Evolutionary conservation across 345 rosid genomes (phyloP), one percentile per base, ranked within the genome.

Genomic region (Pugionium dolabratum): DNA sequence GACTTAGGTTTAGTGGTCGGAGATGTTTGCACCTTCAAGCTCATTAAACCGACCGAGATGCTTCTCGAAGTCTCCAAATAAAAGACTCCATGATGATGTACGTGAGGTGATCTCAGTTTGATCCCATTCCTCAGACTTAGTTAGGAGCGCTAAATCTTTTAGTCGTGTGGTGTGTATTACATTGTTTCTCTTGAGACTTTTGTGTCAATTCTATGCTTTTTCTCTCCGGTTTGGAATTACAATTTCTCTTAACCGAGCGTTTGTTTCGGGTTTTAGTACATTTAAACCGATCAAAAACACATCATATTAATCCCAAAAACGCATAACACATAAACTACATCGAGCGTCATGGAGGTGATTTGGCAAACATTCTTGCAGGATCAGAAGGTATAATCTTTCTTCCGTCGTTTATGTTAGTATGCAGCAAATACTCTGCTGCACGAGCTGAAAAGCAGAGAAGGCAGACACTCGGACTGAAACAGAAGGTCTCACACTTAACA

Each of bases 311-410:
- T 29, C 52, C 26, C 32, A 18, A 26, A 55, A 54, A 48, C 70
- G 44, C 53, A 18, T 18, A 18, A 18, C 18, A 18, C 18, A 18
- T 18, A 18, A 18, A 18, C 18, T 18, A 18, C 18, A 18, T 18
- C 18, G 18, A 18, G 18, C 87, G 98, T 26, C 98, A 93, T 74
- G 96, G 97, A 1, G 97, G 97, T 28, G 98, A 93, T 74, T 78
- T 93, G 85, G 98, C 97, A n/a, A 93, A 93, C 80, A 77, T 93
- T 47, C 45, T 83, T 29, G 97, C 90, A 2, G 88, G 88, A 62
- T 36, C 86, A 47, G 87, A 90, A 39, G 97, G 98, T 93, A 77
- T 44, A 51, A 25, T n/a, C 6, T 25, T 10, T 59, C 6, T 43
- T 10, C 30, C 7, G 7, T 45, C 9, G 26, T 59, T 18, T 18